Conservation (phyloP, 2,329 filamentous ascomycete genomes). For the Ilyonectria robusta region DNA sequence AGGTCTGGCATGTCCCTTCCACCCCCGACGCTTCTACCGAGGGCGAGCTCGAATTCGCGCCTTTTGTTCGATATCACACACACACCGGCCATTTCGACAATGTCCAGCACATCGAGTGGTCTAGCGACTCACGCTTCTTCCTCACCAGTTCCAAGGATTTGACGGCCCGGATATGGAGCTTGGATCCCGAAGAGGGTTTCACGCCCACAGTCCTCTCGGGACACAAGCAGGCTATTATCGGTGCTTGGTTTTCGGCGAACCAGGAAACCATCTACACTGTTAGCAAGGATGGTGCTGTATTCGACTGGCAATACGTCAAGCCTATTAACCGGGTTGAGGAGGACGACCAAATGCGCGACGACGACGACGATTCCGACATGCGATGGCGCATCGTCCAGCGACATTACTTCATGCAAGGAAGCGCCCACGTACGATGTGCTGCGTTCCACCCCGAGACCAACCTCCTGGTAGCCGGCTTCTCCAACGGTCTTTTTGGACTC, state of each 20-base stretch:
- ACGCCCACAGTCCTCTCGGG: constrained; percentile 90
- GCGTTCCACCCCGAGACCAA: constrained; percentile 89
- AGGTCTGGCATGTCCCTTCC: constrained; percentile 96
- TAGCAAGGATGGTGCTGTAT: constrained; percentile 97
- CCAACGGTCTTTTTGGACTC: constrained; percentile 91
- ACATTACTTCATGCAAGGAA: constrained; percentile 94
- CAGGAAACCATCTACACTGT: constrained; percentile 97
- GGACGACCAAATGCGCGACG: constrained; percentile 72
- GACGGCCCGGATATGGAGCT: constrained; percentile 94
- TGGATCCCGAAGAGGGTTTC: constrained; percentile 89
- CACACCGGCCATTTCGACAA: constrained; percentile 92
- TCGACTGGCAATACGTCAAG: constrained; percentile 89
- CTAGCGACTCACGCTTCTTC: constrained; percentile 95
- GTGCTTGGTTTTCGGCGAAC: constrained; percentile 96
- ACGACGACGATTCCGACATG: constrained; percentile 74
- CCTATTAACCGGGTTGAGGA: constrained; percentile 68
- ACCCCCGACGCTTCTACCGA: constrained; percentile 84
- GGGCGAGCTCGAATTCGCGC: constrained; percentile 93
- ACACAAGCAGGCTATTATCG: constrained; percentile 89
- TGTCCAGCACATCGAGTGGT: constrained; percentile 93
- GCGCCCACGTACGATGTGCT: constrained; percentile 89
- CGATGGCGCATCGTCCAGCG: constrained; percentile 93
- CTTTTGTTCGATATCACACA: constrained; percentile 89
- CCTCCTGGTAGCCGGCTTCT: constrained; percentile 96
- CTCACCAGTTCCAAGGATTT: constrained; percentile 92